Evolutionary conservation across 1,139 yeast species (phyloP).

Genomic region (Kurtzmaniella quercitrusa): DNA sequence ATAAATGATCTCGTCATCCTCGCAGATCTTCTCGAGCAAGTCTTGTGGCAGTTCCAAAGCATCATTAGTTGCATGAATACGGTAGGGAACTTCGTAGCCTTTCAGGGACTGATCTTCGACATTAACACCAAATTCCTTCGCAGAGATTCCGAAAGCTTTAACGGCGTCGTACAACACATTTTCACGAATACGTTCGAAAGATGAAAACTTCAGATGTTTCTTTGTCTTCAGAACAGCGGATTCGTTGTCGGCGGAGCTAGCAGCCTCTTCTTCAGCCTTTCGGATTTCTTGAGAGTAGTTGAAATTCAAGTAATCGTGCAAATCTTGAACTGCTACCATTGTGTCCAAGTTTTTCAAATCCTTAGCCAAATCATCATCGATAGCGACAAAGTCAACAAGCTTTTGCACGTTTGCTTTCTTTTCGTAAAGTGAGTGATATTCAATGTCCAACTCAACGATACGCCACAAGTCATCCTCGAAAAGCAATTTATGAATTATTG

Average conservation of each 20-base stretch:
- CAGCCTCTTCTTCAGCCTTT: constrained; percentile 23
- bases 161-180: constrained; percentile 69
- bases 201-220: constrained; percentile 68
- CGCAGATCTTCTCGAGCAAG: constrained; percentile 53
- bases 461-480: constrained; percentile 92
- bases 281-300: constrained; percentile 71
- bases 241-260: constrained; percentile 10
- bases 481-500: constrained; percentile 48
- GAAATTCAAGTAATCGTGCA: constrained; percentile 80
- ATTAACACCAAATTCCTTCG: constrained; percentile 82
- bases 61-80: constrained; percentile 77
- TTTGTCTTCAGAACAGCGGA: constrained; percentile 28
- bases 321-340: constrained; percentile 82
- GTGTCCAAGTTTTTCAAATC: constrained; percentile 57
- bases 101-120: constrained; percentile 57
- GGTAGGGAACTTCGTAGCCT: constrained; percentile 45
- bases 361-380: constrained; percentile 56
- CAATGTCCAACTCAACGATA: constrained; percentile 79
- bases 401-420: constrained; percentile 64
- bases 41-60: constrained; percentile 61
- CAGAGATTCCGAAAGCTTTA: constrained; percentile 69
- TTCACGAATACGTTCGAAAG: constrained; percentile 70
- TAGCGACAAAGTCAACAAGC: constrained; percentile 50
- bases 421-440: constrained; percentile 79
- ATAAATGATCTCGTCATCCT: constrained; percentile 53